Base-by-base conservation (phyloP, 148 eudicot species). In the Rhododendron molle region DNA sequence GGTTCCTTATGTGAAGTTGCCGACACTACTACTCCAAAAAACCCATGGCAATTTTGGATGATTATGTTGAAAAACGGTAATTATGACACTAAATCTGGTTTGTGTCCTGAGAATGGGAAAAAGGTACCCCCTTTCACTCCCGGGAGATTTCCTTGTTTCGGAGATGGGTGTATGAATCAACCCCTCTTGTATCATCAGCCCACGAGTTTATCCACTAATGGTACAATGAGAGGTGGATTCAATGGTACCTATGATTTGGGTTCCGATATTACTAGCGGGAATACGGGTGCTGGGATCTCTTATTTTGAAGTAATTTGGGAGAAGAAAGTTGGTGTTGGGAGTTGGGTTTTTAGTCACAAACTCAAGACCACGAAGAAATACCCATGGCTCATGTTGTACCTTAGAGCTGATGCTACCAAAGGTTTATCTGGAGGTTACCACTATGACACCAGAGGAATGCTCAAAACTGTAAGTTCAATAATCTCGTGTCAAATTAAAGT, bases 1-100 rank as follows among this genome's bases (percentile, higher is more conserved):
- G 98, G 98, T 50, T 90, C 92, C 10, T 74, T 92, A n/a, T 95
- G 98, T 77, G 77, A 92, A 80, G 93, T 90, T 7, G 73, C 85
- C 0, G 92, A 91, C 49, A 84, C 76, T n/a, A 83, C 86, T 11
- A 10, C 15, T 65, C 10, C 16, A 5, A 14, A 76, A 47, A 62
- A 85, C 1, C 91, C 98, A 12, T 95, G 92, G 93, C 93, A 93
- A 16, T 95, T 95, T 84, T 95, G 98, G 96, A 95, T 93, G 96
- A 82, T 95, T 14, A 95, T 95, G 98, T 88, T 95, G 21, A 95
- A 95, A 81, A 95, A 93, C 38, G 98, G 98, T 23, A 95, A 95
- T 62, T 94, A 89, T 58, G 98, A 95, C 84, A 90, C 95, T 0
- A 86, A 43, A 34, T 86, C 95, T 5, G 94, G 89, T 8, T 78